Percentiles rank a stretch among this genome's conserved stretches.
Conservation (phyloP, 2,329 filamentous ascomycete genomes). For the Venturia asperata region DNA sequence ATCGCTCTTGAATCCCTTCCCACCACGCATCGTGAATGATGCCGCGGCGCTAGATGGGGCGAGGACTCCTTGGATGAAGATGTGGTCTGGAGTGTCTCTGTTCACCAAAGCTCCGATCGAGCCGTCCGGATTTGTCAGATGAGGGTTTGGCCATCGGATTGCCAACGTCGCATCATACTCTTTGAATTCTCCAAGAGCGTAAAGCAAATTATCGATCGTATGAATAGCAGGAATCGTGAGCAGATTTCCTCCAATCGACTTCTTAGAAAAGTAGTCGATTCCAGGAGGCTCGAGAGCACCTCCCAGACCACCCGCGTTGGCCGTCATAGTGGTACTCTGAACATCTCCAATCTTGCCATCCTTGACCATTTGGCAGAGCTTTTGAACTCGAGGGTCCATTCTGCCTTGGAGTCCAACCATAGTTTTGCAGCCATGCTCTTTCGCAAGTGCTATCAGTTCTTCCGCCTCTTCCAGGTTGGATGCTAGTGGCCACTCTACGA, state of each 20-base stretch:
- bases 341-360: conserved; percentile 41
- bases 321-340: conserved; percentile 30
- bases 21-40: conserved; percentile 41
- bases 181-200: conserved; percentile 41
- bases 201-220: conserved; percentile 40
- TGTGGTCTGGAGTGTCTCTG: conserved; percentile 42
- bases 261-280: conserved; percentile 45
- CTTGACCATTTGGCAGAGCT: conserved; percentile 38
- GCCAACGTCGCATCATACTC: conserved; percentile 34
- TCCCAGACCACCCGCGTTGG: conserved; percentile 24
- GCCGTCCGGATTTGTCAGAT: conserved; percentile 30
- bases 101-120: conserved; percentile 29
- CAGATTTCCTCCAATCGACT: conserved; percentile 39
- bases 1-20: conserved; percentile 43
- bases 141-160: conserved; percentile 32
- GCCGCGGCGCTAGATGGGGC: conserved; percentile 35
- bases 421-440: conserved; percentile 36
- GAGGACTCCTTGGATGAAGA: conserved; percentile 37
- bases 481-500: conserved; percentile 46
- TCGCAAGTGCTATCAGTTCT: conserved; percentile 38
- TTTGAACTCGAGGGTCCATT: conserved; percentile 34
- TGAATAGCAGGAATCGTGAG: conserved; percentile 36
- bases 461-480: conserved; percentile 36
- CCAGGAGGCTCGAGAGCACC: conserved; percentile 17
- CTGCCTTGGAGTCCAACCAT: conserved; percentile 44